Conservation (phyloP, 1,139 yeast genomes). For the Chernovozyma sophiae-reginae region DNA sequence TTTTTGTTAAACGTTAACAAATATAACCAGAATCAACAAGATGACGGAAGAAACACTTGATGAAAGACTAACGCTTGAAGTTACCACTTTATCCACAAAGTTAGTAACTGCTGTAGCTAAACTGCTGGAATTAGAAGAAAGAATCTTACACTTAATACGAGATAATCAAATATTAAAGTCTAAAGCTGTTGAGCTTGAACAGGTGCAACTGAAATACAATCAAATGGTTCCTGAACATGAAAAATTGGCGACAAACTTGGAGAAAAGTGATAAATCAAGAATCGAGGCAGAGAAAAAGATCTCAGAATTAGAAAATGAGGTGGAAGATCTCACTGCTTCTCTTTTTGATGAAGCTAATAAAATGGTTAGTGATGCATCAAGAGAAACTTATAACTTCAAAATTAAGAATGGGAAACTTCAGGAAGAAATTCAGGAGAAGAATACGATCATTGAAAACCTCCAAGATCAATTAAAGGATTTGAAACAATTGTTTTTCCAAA, state of each 20-base stretch:
- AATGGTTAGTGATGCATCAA: constrained; percentile 71
- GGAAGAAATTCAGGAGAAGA: constrained; percentile 70
- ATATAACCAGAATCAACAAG: no score
- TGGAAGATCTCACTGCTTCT: constrained; percentile 73
- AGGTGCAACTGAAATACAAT: constrained; percentile 25
- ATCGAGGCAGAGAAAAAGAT: constrained; percentile 57
- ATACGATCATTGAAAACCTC: constrained; percentile 59
- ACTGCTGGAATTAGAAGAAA: constrained; percentile 52
- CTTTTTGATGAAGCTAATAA: constrained; percentile 76
- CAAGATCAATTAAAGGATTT: constrained; percentile 69
- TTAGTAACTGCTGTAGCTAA: constrained; percentile 58
- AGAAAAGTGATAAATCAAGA: constrained; percentile 31
- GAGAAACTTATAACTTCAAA: constrained; percentile 52
- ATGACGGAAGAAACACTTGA: constrained; percentile 15
- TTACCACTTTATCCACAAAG: constrained; percentile 54
- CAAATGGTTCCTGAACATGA: constrained; percentile 25
- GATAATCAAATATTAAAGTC: constrained; percentile 25
- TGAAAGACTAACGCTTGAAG: constrained; percentile 49
- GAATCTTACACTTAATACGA: constrained; percentile 27
- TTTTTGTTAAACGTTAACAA: constrained; percentile 1
- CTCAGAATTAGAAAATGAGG: constrained; percentile 58
- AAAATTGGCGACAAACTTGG: constrained; percentile 30
- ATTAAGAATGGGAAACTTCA: constrained; percentile 53
- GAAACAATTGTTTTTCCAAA: constrained; percentile 46
- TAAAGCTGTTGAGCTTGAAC: constrained; percentile 15